Evolutionary conservation across 2,329 filamentous ascomycete genomes (phyloP).

Genomic region (Monilinia laxa): DNA sequence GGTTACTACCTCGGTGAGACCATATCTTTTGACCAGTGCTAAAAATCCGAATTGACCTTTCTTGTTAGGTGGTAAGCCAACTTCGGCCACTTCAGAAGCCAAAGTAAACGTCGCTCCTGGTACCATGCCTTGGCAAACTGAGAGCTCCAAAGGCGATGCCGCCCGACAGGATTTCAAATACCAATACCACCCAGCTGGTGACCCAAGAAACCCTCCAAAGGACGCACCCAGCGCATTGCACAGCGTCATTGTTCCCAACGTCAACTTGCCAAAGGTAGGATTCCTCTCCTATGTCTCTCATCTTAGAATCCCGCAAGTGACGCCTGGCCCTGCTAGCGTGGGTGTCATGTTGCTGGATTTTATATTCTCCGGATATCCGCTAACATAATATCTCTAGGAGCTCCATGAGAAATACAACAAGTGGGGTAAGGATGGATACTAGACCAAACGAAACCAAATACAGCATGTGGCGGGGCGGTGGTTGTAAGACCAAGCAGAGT

Average conservation of each 20-base stretch:
- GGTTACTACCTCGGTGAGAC: constrained; percentile 80
- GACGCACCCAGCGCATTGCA: constrained; percentile 95
- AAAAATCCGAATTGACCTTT: constrained; percentile 31
- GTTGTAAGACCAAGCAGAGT: constrained; percentile 17
- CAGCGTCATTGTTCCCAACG: constrained; percentile 89
- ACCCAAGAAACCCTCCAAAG: constrained; percentile 70
- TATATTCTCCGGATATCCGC: constrained; percentile 10
- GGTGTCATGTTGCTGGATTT: background rate
- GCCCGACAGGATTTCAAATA: constrained; percentile 57
- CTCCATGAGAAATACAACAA: constrained; percentile 99
- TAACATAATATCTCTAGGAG: constrained; percentile 51
- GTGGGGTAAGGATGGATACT: constrained; percentile 93
- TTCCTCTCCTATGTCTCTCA: background rate
- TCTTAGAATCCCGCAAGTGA: background rate
- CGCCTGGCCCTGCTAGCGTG: background rate
- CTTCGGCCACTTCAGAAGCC: constrained; percentile 77
- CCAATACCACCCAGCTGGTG: constrained; percentile 67
- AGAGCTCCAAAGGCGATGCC: constrained; percentile 62
- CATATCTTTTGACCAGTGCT: constrained; percentile 15
- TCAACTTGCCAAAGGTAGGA: constrained; percentile 85
- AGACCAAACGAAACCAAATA: constrained; percentile 37
- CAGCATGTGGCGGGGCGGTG: constrained; percentile 9
- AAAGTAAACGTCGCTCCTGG: constrained; percentile 70
- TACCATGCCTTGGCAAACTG: constrained; percentile 90
- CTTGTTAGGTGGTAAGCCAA: constrained; percentile 73